phyloP scores from a whole-genome alignment of 257 asterid genomes.

The Przewalskia tangutica region DNA sequence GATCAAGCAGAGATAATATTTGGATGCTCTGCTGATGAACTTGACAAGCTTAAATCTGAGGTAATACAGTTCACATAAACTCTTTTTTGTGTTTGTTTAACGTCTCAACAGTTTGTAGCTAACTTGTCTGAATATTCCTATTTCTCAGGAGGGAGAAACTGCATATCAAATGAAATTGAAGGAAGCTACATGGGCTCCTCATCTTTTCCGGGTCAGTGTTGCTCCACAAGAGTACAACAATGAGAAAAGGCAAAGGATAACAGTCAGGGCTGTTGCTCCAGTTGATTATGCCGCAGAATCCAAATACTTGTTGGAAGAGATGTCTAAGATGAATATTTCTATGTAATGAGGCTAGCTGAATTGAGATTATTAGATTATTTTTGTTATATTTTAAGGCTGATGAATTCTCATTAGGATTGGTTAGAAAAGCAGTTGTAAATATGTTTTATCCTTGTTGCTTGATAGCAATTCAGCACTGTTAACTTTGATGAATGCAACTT shows the following conservation, averaged over 20 bases:
- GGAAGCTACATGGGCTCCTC: conserved; percentile 58
- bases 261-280: conserved; percentile 54
- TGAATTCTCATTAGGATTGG: not conserved
- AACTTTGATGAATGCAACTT: not conserved
- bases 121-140: not conserved
- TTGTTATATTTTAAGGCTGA: not conserved
- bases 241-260: conserved; percentile 83
- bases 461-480: not conserved
- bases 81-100: not conserved
- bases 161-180: conserved; percentile 24
- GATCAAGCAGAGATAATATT: conserved; percentile 71
- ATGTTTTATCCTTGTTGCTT: not conserved
- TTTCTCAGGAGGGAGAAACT: conserved; percentile 38
- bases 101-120: not conserved
- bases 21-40: conserved; percentile 77
- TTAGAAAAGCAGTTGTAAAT: not conserved
- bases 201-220: conserved; percentile 70
- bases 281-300: conserved; percentile 77
- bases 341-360: not conserved
- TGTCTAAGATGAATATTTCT: conserved; percentile 40
- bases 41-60: conserved; percentile 57
- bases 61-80: conserved; percentile 5
- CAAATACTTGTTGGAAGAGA: conserved; percentile 53
- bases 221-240: conserved; percentile 54
- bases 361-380: not conserved